Evolutionary conservation across 257 asterid genomes (phyloP).

Genomic region (Solanum etuberosum): DNA sequence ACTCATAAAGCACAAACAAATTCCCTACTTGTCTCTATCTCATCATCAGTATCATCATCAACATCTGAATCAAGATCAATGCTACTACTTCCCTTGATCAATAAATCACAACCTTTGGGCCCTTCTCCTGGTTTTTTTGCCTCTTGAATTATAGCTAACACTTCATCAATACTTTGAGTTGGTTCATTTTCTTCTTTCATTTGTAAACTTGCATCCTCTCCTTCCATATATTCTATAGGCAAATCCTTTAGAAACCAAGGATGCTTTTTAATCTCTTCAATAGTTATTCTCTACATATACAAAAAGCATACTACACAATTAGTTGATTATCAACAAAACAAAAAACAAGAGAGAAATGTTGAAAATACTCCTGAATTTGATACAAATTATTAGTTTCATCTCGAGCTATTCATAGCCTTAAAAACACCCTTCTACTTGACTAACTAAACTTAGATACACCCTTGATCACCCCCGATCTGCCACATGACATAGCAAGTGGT

Average conservation of each 20-base stretch:
- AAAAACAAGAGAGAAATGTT: too few species aligned
- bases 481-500: too few species aligned
- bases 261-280: slow-evolving; percentile 65
- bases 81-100: slow-evolving; percentile 44
- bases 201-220: slow-evolving; percentile 34
- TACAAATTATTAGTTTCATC: too few species aligned
- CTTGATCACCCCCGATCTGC: too few species aligned
- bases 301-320: not conserved
- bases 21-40: slow-evolving; percentile 63
- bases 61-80: slow-evolving; percentile 55
- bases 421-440: too few species aligned
- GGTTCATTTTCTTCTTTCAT: slow-evolving; percentile 9
- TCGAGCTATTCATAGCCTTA: accelerated
- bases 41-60: slow-evolving; percentile 52
- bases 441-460: too few species aligned
- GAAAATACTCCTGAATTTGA: too few species aligned
- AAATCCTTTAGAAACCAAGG: slow-evolving; percentile 65
- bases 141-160: slow-evolving; percentile 54
- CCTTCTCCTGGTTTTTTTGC: slow-evolving; percentile 33
- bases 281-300: slow-evolving; percentile 57
- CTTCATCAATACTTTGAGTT: slow-evolving; percentile 52
- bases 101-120: slow-evolving; percentile 15
- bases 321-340: not conserved
- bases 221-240: slow-evolving; percentile 38
- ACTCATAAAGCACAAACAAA: slow-evolving; percentile 57